phyloP scores from a whole-genome alignment of 441 rosid genomes.

The Manihot esculenta region DNA sequence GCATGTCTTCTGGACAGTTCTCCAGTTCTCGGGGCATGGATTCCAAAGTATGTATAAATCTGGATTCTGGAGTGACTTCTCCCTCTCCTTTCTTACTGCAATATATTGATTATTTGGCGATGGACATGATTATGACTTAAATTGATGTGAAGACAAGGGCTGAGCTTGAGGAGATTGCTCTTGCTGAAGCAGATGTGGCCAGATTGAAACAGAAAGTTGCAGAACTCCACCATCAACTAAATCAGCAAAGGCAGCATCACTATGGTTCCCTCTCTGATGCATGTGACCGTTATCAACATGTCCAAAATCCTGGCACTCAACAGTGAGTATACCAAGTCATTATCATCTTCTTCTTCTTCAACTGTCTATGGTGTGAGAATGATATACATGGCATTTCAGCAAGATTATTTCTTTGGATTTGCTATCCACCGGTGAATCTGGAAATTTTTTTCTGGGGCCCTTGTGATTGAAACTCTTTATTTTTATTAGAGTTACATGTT shows the following conservation, averaged over 20 bases:
- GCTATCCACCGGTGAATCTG: not conserved
- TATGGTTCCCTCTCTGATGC: constrained; percentile 77
- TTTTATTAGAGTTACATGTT: not conserved
- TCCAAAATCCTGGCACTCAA: constrained; percentile 69
- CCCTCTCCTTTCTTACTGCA: constrained; percentile 3
- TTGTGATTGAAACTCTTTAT: not conserved
- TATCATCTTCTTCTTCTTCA: not conserved
- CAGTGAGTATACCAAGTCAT: constrained; percentile 55
- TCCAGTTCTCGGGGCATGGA: constrained; percentile 88
- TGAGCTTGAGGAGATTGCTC: constrained; percentile 99
- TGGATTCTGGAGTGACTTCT: not conserved
- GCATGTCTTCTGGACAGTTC: constrained; percentile 93
- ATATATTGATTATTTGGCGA: constrained; percentile 8
- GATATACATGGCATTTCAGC: not conserved
- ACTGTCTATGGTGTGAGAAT: not conserved
- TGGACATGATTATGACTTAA: constrained; percentile 30
- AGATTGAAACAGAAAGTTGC: constrained; percentile 98
- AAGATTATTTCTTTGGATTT: not conserved
- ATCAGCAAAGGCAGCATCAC: constrained; percentile 90
- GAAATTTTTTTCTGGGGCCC: not conserved
- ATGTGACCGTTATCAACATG: constrained; percentile 73
- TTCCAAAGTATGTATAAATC: constrained; percentile 66
- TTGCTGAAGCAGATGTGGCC: constrained; percentile 98
- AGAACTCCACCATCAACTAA: constrained; percentile 96
- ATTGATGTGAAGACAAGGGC: constrained; percentile 81